phyloP scores from a whole-genome alignment of 2,329 filamentous ascomycete species.

The Aspergillus neoniger region DNA sequence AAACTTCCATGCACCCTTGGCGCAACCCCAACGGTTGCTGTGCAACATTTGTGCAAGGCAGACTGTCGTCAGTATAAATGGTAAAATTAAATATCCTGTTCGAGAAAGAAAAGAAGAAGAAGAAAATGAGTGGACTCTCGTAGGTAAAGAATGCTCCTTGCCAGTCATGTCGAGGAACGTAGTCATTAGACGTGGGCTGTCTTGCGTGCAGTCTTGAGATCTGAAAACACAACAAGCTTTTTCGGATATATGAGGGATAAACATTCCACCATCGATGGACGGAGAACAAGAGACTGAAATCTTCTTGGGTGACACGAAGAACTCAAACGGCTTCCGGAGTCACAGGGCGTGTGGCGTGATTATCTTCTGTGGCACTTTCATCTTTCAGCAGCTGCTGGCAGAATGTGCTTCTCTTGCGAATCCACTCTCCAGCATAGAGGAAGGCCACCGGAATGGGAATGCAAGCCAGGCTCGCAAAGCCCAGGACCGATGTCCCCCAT shows the following conservation, averaged over 20 bases:
- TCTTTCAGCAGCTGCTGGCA: slow-evolving; percentile 32
- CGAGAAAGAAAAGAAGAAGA: too few species aligned
- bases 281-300: not conserved
- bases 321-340: not conserved
- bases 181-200: too few species aligned
- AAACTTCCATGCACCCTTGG: too few species aligned
- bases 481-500: slow-evolving; percentile 47
- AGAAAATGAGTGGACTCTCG: too few species aligned
- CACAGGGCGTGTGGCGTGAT: not conserved
- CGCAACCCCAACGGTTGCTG: too few species aligned
- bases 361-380: slow-evolving; percentile 19
- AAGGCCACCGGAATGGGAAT: slow-evolving; percentile 46
- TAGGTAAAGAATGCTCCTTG: too few species aligned
- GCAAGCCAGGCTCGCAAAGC: slow-evolving; percentile 42
- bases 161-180: too few species aligned
- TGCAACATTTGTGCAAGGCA: too few species aligned
- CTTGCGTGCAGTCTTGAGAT: too few species aligned
- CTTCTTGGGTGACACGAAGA: not conserved
- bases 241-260: not conserved
- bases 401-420: slow-evolving; percentile 33
- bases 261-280: not conserved
- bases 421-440: slow-evolving; percentile 28
- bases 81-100: too few species aligned
- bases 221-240: too few species aligned
- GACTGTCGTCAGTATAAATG: too few species aligned